phyloP scores from a whole-genome alignment of 2,329 filamentous ascomycete genomes.

The Chrysosporium keratinophilum region DNA sequence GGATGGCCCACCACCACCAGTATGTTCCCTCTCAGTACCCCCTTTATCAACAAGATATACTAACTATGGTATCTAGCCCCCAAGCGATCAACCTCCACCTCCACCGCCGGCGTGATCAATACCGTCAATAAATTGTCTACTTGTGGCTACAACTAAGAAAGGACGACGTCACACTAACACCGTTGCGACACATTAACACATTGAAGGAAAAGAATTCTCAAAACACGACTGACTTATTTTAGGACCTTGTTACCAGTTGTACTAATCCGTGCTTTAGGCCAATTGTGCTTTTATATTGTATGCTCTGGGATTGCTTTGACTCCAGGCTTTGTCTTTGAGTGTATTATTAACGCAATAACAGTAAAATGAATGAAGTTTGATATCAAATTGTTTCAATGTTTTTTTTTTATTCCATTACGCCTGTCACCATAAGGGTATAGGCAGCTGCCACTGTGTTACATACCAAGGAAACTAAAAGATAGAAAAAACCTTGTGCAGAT shows the following conservation, averaged over 20 bases:
- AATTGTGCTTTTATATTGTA: neutral
- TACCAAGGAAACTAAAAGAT: too few species aligned
- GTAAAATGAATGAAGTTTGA: too few species aligned
- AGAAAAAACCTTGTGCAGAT: too few species aligned
- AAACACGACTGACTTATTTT: slow-evolving; percentile 1
- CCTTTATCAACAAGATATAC: slow-evolving; percentile 4
- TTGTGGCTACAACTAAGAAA: neutral
- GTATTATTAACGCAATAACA: too few species aligned
- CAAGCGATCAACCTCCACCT: slow-evolving; percentile 51
- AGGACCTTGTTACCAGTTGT: neutral
- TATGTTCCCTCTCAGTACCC: slow-evolving; percentile 17
- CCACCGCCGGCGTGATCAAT: slow-evolving; percentile 39
- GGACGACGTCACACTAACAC: too few species aligned
- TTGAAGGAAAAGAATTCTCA: too few species aligned
- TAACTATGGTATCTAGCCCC: slow-evolving; percentile 28
- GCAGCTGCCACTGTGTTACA: too few species aligned
- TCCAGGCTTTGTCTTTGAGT: neutral
- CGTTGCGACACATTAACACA: neutral
- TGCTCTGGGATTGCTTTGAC: neutral
- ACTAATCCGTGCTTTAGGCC: neutral
- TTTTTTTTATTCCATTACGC: too few species aligned
- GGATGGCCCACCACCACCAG: slow-evolving; percentile 35
- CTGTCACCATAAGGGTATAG: too few species aligned
- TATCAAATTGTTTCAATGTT: too few species aligned
- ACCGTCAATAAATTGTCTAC: slow-evolving; percentile 26